phyloP scores from a whole-genome alignment of 345 rosid species.

The Gossypium rotundifolium region DNA sequence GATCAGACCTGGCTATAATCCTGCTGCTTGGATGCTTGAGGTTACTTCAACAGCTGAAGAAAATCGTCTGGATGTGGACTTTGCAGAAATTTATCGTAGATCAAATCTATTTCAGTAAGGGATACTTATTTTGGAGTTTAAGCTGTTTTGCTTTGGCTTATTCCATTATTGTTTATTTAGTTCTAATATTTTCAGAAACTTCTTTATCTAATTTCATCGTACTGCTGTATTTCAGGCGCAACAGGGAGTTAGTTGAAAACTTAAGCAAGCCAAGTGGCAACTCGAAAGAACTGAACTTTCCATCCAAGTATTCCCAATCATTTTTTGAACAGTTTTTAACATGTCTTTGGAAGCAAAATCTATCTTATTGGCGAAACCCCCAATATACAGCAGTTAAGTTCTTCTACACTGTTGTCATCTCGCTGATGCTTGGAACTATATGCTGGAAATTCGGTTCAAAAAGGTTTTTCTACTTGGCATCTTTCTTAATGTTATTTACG shows the following conservation, averaged over 20 bases:
- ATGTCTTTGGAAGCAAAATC: conserved; percentile 95
- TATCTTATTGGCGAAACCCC: conserved; percentile 94
- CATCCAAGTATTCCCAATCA: conserved; percentile 76
- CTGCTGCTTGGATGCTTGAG: conserved; percentile 99
- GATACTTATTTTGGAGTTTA: conserved; percentile 11
- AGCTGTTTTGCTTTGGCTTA: neutral
- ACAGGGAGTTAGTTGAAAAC: conserved; percentile 60
- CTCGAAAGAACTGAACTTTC: conserved; percentile 67
- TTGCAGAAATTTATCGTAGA: conserved; percentile 76
- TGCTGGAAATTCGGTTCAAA: conserved; percentile 91
- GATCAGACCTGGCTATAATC: conserved; percentile 75
- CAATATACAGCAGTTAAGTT: conserved; percentile 95
- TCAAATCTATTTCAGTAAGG: conserved; percentile 71
- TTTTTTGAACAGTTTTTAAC: conserved; percentile 70
- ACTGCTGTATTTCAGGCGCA: conserved; percentile 41
- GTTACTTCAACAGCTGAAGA: conserved; percentile 78
- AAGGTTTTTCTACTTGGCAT: conserved; percentile 37
- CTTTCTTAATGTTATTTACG: neutral
- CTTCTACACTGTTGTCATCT: conserved; percentile 90
- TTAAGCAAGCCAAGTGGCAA: conserved; percentile 65
- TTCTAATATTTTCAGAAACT: conserved; percentile 11
- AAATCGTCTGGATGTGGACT: conserved; percentile 66
- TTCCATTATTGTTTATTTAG: neutral
- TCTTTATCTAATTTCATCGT: conserved; percentile 1
- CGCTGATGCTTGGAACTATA: conserved; percentile 91